Conservation (phyloP, 2,329 filamentous ascomycete species). For the Penicillium sp. region DNA sequence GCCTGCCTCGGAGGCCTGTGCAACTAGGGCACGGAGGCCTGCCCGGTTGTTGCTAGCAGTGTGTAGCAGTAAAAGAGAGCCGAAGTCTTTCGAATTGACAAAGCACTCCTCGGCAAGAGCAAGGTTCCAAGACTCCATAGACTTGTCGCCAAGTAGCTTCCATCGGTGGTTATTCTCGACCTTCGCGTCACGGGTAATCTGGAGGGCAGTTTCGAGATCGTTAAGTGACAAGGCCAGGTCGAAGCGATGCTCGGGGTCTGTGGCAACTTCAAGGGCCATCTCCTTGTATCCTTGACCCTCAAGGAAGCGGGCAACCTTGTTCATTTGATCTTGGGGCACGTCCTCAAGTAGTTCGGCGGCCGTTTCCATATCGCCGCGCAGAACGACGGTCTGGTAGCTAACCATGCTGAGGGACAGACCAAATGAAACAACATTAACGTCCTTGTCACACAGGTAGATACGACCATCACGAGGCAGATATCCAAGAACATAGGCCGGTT, state of each 20-base stretch:
- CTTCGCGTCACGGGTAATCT: conserved; percentile 78
- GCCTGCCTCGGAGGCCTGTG: conserved; percentile 72
- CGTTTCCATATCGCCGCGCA: conserved; percentile 89
- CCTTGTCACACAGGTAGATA: conserved; percentile 94
- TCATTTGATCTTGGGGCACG: conserved; percentile 89
- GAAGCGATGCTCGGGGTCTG: conserved; percentile 94
- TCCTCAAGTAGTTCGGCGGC: conserved; percentile 80
- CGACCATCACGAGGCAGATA: conserved; percentile 95
- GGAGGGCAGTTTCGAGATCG: conserved; percentile 80
- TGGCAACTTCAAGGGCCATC: conserved; percentile 88
- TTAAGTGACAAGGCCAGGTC: conserved; percentile 83
- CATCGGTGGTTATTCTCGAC: conserved; percentile 81
- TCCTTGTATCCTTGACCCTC: conserved; percentile 98
- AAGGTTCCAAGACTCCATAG: conserved; percentile 82
- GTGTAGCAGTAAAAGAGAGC: conserved; percentile 83
- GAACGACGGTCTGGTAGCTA: conserved; percentile 94
- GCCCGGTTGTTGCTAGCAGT: conserved; percentile 78
- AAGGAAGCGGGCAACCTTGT: conserved; percentile 96
- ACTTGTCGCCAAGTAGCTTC: conserved; percentile 95
- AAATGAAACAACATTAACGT: conserved; percentile 88
- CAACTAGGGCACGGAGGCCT: conserved; percentile 70
- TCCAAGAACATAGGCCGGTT: conserved; percentile 89
- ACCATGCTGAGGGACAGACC: conserved; percentile 87
- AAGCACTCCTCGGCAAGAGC: conserved; percentile 91
- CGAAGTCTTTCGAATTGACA: conserved; percentile 82